Evolutionary conservation across 345 rosid species (phyloP), one percentile per base, ranked within the genome.

Genomic region (Lagerstroemia speciosa): DNA sequence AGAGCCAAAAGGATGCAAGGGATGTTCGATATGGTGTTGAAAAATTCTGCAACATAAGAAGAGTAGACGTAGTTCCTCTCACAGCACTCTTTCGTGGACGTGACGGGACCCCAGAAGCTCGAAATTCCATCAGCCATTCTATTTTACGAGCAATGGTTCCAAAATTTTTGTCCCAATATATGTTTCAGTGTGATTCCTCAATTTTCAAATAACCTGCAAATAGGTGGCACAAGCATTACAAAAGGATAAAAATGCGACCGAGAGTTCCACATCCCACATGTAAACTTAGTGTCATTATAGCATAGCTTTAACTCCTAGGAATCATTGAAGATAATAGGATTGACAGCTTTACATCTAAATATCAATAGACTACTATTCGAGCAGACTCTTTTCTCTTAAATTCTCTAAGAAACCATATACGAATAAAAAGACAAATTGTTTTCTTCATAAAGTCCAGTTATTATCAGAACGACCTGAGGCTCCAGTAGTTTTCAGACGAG

Each of bases 61-160:
- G 98, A 89, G 72, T 88, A 48, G 34, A 64, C 80, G 26, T 86
- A 89, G 78, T 94, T 94, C 70, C 78, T 83, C 85, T 94, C 97
- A 80, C 99, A 93, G 74, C 96, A 85, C 20, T 91, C 99, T 26
- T 85, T 72, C 30, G 74, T 71, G 41, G 97, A 85, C 41, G 97
- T 91, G 71, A 91, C 95, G 3, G 99, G 99, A 67, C 96, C 97
- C 97, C 97, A 89, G 76, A 89, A 91, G 81, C 90, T 89, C 2
- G 94, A 78, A 70, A 86, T 67, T 67, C 86, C 90, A 75, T 84
- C 88, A 0, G 87, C 90, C 98, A 93, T 93, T 79, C 82, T 73
- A 48, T 50, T 31, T 32, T 30, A 48, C 3, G 24, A 19, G 22
- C 3, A 24, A 48, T 48, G n/a, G 26, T 5, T 48, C 9, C 22